Conservation (phyloP, 169 alveolate species). For the Toxoplasma gondii region DNA sequence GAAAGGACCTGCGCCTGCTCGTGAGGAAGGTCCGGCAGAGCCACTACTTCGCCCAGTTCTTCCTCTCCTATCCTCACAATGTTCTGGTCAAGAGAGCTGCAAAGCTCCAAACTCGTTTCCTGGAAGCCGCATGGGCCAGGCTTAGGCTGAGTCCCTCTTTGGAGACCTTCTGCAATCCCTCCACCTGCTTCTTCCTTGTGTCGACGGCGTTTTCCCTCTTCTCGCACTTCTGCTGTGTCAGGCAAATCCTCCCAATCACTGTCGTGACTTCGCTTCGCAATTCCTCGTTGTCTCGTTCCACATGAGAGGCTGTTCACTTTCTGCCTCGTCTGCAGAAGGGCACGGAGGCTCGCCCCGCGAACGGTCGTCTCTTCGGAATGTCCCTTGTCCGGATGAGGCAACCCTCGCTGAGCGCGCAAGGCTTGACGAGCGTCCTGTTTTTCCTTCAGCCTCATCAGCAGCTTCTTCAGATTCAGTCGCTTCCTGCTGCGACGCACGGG, state of each 20-base stretch:
- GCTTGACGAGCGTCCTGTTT: neutral
- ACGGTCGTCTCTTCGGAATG: too few species aligned
- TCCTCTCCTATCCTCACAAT: neutral
- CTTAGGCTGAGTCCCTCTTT: neutral
- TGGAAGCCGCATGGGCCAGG: neutral
- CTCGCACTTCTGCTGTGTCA: neutral
- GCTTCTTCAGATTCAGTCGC: constrained; percentile 1
- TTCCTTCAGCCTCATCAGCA: neutral
- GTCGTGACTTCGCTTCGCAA: neutral
- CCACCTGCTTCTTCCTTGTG: neutral
- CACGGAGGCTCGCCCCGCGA: too few species aligned
- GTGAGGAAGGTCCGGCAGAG: neutral
- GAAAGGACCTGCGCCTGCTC: neutral
- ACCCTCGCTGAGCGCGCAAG: neutral
- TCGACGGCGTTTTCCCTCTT: neutral
- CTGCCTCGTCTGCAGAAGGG: neutral
- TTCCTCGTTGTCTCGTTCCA: neutral
- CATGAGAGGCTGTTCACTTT: neutral
- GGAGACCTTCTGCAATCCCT: neutral
- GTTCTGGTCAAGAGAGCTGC: neutral
- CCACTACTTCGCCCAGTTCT: constrained; percentile 11
- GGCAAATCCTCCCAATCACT: neutral
- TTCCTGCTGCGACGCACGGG: constrained; percentile 20
- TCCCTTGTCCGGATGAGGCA: too few species aligned
- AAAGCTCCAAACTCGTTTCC: neutral